These are phyloP conservation scores for Corylus avellana DNA, from an alignment of 306 rosid species.

Conservation along the genomic window DNA sequence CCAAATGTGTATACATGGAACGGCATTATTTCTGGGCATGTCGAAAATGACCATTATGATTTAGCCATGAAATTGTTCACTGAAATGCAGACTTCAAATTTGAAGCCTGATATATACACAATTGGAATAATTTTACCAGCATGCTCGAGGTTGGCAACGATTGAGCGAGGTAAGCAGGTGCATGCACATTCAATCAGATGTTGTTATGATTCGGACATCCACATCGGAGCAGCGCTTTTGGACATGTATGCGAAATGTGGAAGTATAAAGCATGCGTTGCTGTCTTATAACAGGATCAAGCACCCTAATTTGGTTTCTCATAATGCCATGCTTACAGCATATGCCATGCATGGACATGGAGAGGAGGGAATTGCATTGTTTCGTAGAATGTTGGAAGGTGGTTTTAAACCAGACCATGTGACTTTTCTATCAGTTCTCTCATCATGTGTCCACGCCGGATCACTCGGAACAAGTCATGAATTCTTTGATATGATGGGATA, in stretches of 20 bases:
- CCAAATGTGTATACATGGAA: conserved; percentile 51
- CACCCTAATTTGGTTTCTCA: conserved; percentile 54
- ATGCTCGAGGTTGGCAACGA: conserved; percentile 52
- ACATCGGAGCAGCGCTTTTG: conserved; percentile 49
- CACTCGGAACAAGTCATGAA: conserved; percentile 44
- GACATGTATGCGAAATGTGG: conserved; percentile 76
- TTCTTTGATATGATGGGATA: conserved; percentile 47
- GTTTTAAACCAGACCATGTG: conserved; percentile 51
- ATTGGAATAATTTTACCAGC: conserved; percentile 53
- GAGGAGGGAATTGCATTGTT: conserved; percentile 55
- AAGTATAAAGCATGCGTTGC: conserved; percentile 37
- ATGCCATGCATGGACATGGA: conserved; percentile 58
- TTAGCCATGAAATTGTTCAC: conserved; percentile 40
- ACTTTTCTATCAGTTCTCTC: conserved; percentile 57
- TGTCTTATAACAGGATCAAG: conserved; percentile 46
- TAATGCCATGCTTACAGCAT: conserved; percentile 64
- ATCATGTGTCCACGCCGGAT: conserved; percentile 55
- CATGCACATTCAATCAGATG: conserved; percentile 55
- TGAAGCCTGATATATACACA: conserved; percentile 56
- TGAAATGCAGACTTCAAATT: conserved; percentile 39
- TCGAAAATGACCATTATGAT: conserved; percentile 41
- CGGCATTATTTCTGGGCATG: conserved; percentile 42
- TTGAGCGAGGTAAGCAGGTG: conserved; percentile 56
- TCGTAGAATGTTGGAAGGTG: conserved; percentile 29
- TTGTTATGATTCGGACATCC: conserved; percentile 36